phyloP scores from a whole-genome alignment of 1,284 basidiomycete genomes.

The Flammula alnicola region DNA sequence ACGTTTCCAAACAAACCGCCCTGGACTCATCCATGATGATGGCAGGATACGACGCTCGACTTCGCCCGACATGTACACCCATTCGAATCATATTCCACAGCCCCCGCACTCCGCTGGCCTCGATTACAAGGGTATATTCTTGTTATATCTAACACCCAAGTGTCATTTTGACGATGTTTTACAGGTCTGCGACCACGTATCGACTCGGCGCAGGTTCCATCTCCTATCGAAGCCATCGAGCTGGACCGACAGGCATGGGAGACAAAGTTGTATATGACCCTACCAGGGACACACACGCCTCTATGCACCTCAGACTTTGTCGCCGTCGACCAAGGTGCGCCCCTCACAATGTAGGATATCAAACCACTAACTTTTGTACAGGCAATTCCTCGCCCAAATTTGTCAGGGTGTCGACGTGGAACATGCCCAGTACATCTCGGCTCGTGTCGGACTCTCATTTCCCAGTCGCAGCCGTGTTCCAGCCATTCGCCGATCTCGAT shows the following conservation, averaged over 20 bases:
- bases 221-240: conserved; percentile 85
- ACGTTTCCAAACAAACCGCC: conserved; percentile 10
- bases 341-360: too few species aligned
- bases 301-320: conserved; percentile 88
- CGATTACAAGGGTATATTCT: conserved; percentile 56
- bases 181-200: conserved; percentile 82
- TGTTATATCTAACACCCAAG: background rate
- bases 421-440: conserved; percentile 80
- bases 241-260: conserved; percentile 87
- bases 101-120: conserved; percentile 83
- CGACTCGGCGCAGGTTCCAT: conserved; percentile 91
- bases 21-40: background rate
- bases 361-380: conserved; percentile 30
- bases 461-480: conserved; percentile 85
- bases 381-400: conserved; percentile 87
- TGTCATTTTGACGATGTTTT: conserved; percentile 27
- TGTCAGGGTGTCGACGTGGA: conserved; percentile 88
- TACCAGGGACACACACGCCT: conserved; percentile 80
- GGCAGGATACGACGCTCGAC: background rate
- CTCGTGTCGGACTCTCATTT: conserved; percentile 84
- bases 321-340: conserved; percentile 89
- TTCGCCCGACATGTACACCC: conserved; percentile 41
- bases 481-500: conserved; percentile 88
- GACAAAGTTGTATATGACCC: conserved; percentile 75
- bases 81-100: conserved; percentile 68